Base-by-base conservation (phyloP, 2,329 filamentous ascomycete species). In the Phialophora tarda region DNA sequence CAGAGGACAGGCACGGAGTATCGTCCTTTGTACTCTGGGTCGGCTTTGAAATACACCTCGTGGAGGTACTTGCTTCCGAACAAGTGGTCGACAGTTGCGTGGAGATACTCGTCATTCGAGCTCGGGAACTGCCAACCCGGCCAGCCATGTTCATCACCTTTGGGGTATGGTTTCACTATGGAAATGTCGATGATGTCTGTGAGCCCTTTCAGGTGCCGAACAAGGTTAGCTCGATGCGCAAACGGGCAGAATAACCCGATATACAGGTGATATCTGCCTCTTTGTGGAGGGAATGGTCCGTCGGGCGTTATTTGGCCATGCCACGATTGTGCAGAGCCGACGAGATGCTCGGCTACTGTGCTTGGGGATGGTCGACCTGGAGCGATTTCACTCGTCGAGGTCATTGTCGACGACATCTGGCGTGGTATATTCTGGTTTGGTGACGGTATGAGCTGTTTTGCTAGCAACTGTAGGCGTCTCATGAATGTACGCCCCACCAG, bases 201-300 rank as follows among this genome's bases (percentile, higher is more conserved):
- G 2, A 89, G 80, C 38, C 84, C 84, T 72, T 88, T 87, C 57
- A 89, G 78, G 57, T 86, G 80, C 4, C 86, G 81, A 8, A 86
- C 79, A 11, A 89, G 76, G 70, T 87, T 87, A 17, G 77, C 83
- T 11, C 87, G 82, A 72, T 89, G 87, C 1, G 87, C 86, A 70
- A 88, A 89, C 2, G 87, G 87, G 71, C 87, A 89, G 77, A 89
- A 89, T 30, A 88, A 81, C 23, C 86, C 83, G 48, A 86, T 82
- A 71, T 85, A 86, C 1, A 86, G 75, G 72, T 86, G 84, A 74
- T 86, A 86, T 48, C 85, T 80, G 55, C 79, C 80, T 44, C 78
- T 79, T 69, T 85, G 82, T 1, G 83, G 81, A 5, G 79, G 78
- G 71, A 86, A 86, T 17, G 81, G 76, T 14, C 80, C 79, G 17